Base-by-base conservation (phyloP, 371 early-diverging fungal genomes). In the Fennellomyces sp. region DNA sequence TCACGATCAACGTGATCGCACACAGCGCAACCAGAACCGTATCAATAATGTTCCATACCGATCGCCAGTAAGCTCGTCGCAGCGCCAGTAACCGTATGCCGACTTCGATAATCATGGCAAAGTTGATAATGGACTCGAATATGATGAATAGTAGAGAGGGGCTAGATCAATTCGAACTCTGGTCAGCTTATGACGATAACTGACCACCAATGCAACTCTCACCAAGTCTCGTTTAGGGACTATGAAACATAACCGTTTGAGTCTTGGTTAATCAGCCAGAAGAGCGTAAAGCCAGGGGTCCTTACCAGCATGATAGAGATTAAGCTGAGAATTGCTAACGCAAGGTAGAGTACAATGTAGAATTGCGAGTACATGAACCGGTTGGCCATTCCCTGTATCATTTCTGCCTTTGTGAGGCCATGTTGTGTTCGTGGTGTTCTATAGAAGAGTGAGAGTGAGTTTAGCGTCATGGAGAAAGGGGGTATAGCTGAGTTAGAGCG, bases 81-180 rank as follows among this genome's bases (percentile, higher is more conserved):
- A 91, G 70, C 2, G 93, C 93, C 5, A 89, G 56, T 33, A 89
- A 62, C 29, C 93, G 78, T 12, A 90, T 71, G 6, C 73, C 73
- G 7, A 91, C 90, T 66, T 92, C 93, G 21, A 83, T 68, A 53
- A 90, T 86, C 91, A 92, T 91, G 35, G 86, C 82, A 2, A 83
- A 62, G 57, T 90, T 91, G 57, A 92, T 84, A n/a, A 88, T 74
- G 21, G 80, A 76, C 56, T 92, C 93, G 27, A 90, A 79, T 17
- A 88, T 63, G 51, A 82, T 76, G 60, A 83, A 85, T 17, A 82
- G 42, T 11, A 65, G 56, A 3, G 82, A 68, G 13, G 83, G 85
- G 39, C 81, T 81, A 59, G n/a, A 41, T 19, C 4, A 33, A 29
- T 28, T 31, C 19, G 29, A 33, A 26, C 12, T 10, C 10, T 12